Evolutionary conservation across 1,139 yeast genomes (phyloP).

Genomic region (Chernovozyma aurita): DNA sequence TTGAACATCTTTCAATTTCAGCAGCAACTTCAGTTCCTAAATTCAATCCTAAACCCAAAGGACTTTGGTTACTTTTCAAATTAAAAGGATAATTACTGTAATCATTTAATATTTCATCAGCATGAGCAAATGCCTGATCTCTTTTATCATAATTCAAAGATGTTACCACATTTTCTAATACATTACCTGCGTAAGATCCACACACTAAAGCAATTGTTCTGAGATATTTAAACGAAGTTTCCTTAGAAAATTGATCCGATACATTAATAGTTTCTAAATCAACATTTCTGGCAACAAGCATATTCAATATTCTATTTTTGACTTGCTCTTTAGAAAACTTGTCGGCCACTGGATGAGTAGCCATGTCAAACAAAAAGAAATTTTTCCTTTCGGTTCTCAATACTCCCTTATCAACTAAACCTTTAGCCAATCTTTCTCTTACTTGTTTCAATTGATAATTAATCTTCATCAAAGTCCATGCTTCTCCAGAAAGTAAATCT

Average conservation of each 20-base stretch:
- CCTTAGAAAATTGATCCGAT: slow-evolving; percentile 61
- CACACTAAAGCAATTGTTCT: slow-evolving; percentile 81
- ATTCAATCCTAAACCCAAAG: slow-evolving; percentile 74
- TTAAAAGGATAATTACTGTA: slow-evolving; percentile 86
- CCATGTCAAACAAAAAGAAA: slow-evolving; percentile 94
- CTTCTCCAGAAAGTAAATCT: slow-evolving; percentile 89
- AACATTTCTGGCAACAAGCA: slow-evolving; percentile 68
- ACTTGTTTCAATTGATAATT: slow-evolving; percentile 95
- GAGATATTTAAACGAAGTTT: slow-evolving; percentile 64
- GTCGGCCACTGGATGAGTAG: slow-evolving; percentile 96
- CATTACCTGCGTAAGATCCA: slow-evolving; percentile 94
- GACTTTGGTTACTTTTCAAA: slow-evolving; percentile 46
- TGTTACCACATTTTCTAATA: slow-evolving; percentile 82
- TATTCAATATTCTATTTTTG: slow-evolving; percentile 63
- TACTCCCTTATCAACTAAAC: slow-evolving; percentile 96
- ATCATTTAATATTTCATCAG: slow-evolving; percentile 82
- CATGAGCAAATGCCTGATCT: slow-evolving; percentile 89
- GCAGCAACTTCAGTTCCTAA: slow-evolving; percentile 61
- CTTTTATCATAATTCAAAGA: slow-evolving; percentile 81
- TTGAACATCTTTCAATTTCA: slow-evolving; percentile 60
- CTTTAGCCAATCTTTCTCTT: slow-evolving; percentile 93
- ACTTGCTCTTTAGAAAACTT: slow-evolving; percentile 75
- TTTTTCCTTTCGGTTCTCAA: slow-evolving; percentile 93
- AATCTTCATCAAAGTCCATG: slow-evolving; percentile 95
- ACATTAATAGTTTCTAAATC: slow-evolving; percentile 46